Evolutionary conservation across 1,284 basidiomycete species (phyloP), one percentile per base, ranked within the genome.

Genomic region (Austroboletus niveus): DNA sequence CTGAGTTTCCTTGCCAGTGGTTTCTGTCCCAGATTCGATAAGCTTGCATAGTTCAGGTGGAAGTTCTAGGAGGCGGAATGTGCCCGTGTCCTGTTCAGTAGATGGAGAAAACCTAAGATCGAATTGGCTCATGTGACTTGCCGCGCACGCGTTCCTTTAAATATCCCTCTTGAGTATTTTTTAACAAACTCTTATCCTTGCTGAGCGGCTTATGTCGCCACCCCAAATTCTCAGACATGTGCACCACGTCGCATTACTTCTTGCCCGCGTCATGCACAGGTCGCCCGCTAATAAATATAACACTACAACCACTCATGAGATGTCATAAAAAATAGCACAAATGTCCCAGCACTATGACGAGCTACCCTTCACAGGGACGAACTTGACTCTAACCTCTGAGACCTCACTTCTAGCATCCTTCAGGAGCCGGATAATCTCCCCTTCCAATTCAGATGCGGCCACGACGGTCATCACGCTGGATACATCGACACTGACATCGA

Each of bases 301-400:
- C 7, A 29, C 27, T 29, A 29, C 27, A 6, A 29, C 27, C 27
- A 24, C 5, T 24, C 22, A 5, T 24, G 22, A 24, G 7, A 34
- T 10, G 32, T 34, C 14, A 34, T 35, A 6, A 15, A 35, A 35
- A 15, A 35, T 7, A 15, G 34, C 12, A 35, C 5, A 41, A 27
- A 41, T 27, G 14, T 15, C 36, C 30, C n/a, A 42, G 45, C 10
- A 45, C 56, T 42, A 60, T 15, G 46, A 52, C 44, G 32, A 42
- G 22, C n/a, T 30, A 15, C 44, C 47, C 29, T 68, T 62, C 20
- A 68, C 63, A n/a, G 86, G 78, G 48, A 73, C 65, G 63, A 94
- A 92, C 62, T 79, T 85, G 27, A 95, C 80, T 59, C 83, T 73
- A 35, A 94, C 89, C 64, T 94, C 92, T 20, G 82, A 72, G n/a